Base-by-base conservation (phyloP, 371 early-diverging fungal species). In the Phascolomyces articulosus region DNA sequence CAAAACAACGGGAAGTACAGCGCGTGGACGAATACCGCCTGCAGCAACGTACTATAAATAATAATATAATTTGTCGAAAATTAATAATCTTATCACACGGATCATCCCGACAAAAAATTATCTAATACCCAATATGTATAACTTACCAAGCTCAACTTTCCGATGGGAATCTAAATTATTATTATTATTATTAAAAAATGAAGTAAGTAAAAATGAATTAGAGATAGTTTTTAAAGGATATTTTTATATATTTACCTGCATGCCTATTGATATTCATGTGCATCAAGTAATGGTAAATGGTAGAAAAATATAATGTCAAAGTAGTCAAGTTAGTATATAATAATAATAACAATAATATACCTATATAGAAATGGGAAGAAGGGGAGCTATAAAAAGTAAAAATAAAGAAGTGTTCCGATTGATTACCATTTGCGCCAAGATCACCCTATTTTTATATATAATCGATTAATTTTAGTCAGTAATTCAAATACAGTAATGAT, bases 11-110 rank as follows among this genome's bases (percentile, higher is more conserved):
- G 90, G 90, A 49, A 89, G 65, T 23, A 86, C 84, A 34, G 85
- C 77, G 18, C 82, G 76, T 18, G 90, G 90, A 55, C 84, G 82
- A 58, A 89, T 84, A 70, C 90, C 90, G 54, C 86, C 87, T 16
- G 85, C 87, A 64, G 87, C 87, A 59, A 87, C 87, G 47, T 87
- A 87, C 76, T 78, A 72, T 69, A 53, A 10, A 64, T 41, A 31
- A 31, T n/a, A 31, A 6, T 31, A 15, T 41, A 44, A 44, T 48
- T 49, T 31, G 21, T 48, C 61, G 4, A 51, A 38, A 55, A 27
- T 62, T 26, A 40, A 63, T 24, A 20, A 27, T n/a, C 49, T 40
- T 29, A 41, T 44, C 40, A 23, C 20, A 23, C 20, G 48, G n/a
- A 7, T 24, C 26, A 21, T 40, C 27, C 41, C 40, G 40, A 38